Conservation (phyloP, 2,329 filamentous ascomycete genomes). For the Trichoderma sp. region DNA sequence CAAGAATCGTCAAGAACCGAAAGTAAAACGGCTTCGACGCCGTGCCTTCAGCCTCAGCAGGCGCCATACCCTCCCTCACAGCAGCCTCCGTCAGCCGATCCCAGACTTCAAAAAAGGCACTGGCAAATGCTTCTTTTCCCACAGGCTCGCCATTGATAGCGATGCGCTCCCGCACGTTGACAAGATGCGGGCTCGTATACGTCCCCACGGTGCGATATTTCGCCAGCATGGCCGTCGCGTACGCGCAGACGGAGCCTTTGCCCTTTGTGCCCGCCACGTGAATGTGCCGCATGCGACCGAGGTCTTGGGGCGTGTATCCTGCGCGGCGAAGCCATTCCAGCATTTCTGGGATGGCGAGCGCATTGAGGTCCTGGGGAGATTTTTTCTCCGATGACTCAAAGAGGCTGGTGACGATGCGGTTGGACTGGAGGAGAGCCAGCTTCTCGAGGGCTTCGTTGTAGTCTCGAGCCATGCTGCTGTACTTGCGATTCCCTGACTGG, state of each 20-base stretch:
- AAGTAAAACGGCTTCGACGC: slow-evolving; percentile 86
- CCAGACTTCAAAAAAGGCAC: slow-evolving; percentile 86
- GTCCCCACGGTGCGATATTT: slow-evolving; percentile 63
- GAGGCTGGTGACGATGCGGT: slow-evolving; percentile 65
- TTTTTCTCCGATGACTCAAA: slow-evolving; percentile 49
- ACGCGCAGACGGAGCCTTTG: slow-evolving; percentile 87
- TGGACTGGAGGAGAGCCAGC: slow-evolving; percentile 78
- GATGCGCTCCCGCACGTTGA: slow-evolving; percentile 83
- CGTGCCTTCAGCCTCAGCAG: slow-evolving; percentile 56
- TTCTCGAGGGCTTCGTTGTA: slow-evolving; percentile 72
- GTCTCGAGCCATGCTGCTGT: slow-evolving; percentile 39
- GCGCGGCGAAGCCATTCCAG: slow-evolving; percentile 74
- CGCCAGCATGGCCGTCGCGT: slow-evolving; percentile 76
- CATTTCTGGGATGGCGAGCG: slow-evolving; percentile 80
- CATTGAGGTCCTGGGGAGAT: slow-evolving; percentile 63
- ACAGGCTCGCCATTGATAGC: slow-evolving; percentile 75
- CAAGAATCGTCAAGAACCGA: slow-evolving; percentile 85
- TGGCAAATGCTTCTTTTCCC: slow-evolving; percentile 68
- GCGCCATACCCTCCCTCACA: slow-evolving; percentile 37
- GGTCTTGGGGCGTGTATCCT: slow-evolving; percentile 64
- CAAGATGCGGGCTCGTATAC: slow-evolving; percentile 84
- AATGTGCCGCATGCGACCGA: slow-evolving; percentile 58
- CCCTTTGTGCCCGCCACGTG: slow-evolving; percentile 95
- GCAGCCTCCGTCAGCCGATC: slow-evolving; percentile 57
- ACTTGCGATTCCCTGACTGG: slow-evolving; percentile 7